Evolutionary conservation across 176 grass and related monocot genomes (phyloP).

Genomic region (Pharus latifolius): DNA sequence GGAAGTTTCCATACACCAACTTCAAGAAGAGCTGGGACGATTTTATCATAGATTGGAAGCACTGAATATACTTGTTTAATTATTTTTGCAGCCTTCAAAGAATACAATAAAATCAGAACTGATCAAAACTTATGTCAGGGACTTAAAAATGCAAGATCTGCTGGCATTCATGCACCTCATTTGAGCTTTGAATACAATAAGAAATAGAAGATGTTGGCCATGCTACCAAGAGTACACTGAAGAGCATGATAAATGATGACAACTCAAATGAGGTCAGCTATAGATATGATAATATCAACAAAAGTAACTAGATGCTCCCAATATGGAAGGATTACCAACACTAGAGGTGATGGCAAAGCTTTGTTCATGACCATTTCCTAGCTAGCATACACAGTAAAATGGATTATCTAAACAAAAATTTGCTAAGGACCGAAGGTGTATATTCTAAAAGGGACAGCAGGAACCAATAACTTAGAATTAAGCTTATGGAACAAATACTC

Average conservation of each 20-base stretch:
- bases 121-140: neutral
- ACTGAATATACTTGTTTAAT: slow-evolving; percentile 94
- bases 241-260: neutral
- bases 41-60: slow-evolving; percentile 95
- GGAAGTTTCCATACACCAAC: slow-evolving; percentile 84
- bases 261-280: neutral
- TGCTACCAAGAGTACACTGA: neutral
- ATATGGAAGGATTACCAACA: neutral
- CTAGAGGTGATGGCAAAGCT: neutral
- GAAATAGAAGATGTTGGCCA: neutral
- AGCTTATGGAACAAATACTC: neutral
- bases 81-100: slow-evolving; percentile 81
- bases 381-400: neutral
- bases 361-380: neutral
- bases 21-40: slow-evolving; percentile 73
- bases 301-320: neutral
- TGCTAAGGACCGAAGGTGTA: neutral
- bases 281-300: neutral
- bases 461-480: neutral
- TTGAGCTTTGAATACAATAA: neutral
- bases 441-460: neutral
- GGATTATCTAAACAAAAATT: neutral
- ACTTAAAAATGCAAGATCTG: neutral
- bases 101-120: slow-evolving; percentile 15
- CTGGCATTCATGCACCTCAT: neutral